Evolutionary conservation across 495 filamentous ascomycete genomes (phyloP).

Genomic region (Aspergillus leporis): DNA sequence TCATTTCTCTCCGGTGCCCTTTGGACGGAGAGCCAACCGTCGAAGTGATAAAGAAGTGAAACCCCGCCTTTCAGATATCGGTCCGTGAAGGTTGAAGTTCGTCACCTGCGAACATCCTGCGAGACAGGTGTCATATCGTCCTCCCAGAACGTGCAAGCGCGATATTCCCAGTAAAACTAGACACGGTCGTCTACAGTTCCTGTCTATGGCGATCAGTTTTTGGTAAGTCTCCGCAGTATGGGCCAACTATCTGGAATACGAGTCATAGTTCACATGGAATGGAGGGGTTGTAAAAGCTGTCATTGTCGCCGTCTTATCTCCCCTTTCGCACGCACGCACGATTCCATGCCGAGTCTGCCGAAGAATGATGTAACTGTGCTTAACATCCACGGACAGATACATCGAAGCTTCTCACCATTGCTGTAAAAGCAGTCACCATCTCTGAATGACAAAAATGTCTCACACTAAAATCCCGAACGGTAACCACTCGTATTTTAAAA

Average conservation of each 20-base stretch:
- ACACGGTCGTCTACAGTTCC: background rate
- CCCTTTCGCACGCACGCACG: background rate
- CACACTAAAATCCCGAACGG: background rate
- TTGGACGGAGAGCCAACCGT: background rate
- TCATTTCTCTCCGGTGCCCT: background rate
- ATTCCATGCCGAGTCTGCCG: background rate
- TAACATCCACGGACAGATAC: background rate
- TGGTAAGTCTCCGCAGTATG: background rate
- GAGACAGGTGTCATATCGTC: background rate
- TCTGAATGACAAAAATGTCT: background rate
- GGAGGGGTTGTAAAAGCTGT: background rate
- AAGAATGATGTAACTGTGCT: background rate
- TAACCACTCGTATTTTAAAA: background rate
- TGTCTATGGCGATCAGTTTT: background rate
- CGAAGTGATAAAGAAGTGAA: constrained; percentile 10
- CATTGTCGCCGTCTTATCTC: background rate
- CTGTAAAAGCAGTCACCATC: background rate
- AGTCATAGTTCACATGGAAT: background rate
- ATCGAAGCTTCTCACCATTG: background rate
- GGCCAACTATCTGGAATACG: background rate
- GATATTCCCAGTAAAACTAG: background rate
- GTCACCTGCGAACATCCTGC: background rate
- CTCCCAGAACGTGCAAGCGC: background rate
- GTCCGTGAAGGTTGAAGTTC: background rate
- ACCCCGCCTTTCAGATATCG: constrained; percentile 12